A percentile compares a stretch with the other conserved stretches of the same genome.
phyloP scores from a whole-genome alignment of 495 filamentous ascomycete species.

The Articulospora tetracladia region DNA sequence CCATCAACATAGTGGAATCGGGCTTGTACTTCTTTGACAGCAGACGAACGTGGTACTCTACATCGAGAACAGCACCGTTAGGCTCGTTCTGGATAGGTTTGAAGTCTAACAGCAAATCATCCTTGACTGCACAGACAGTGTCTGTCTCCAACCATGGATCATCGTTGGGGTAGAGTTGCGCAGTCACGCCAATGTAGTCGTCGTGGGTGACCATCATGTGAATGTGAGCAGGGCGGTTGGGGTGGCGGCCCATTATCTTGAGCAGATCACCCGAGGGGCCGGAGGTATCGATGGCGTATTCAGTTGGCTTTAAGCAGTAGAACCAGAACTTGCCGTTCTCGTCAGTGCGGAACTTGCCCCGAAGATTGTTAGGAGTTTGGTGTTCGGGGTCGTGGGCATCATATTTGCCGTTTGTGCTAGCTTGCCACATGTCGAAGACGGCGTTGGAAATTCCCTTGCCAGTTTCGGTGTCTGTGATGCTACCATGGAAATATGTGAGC shows the following conservation, averaged over 20 bases:
- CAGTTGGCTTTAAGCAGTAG: conserved; percentile 80
- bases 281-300: conserved; percentile 73
- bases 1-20: conserved; percentile 18
- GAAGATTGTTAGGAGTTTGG: conserved; percentile 77
- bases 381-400: conserved; percentile 78
- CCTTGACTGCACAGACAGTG: conserved; percentile 64
- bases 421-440: conserved; percentile 86
- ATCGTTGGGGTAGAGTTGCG: conserved; percentile 60
- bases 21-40: conserved; percentile 37
- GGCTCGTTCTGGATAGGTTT: conserved; percentile 51
- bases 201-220: conserved; percentile 69
- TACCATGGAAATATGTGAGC: conserved; percentile 69
- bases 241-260: conserved; percentile 69
- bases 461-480: conserved; percentile 59
- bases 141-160: conserved; percentile 58
- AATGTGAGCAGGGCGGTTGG: conserved; percentile 80
- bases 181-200: conserved; percentile 53
- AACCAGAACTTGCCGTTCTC: conserved; percentile 71
- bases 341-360: conserved; percentile 77
- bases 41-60: conserved; percentile 60
- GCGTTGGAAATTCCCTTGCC: conserved; percentile 62
- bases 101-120: conserved; percentile 61
- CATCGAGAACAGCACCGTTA: conserved; percentile 59
- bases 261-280: conserved; percentile 68
- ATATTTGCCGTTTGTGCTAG: conserved; percentile 78